phyloP scores from a whole-genome alignment of 495 filamentous ascomycete species.

The Xylaria scruposa region DNA sequence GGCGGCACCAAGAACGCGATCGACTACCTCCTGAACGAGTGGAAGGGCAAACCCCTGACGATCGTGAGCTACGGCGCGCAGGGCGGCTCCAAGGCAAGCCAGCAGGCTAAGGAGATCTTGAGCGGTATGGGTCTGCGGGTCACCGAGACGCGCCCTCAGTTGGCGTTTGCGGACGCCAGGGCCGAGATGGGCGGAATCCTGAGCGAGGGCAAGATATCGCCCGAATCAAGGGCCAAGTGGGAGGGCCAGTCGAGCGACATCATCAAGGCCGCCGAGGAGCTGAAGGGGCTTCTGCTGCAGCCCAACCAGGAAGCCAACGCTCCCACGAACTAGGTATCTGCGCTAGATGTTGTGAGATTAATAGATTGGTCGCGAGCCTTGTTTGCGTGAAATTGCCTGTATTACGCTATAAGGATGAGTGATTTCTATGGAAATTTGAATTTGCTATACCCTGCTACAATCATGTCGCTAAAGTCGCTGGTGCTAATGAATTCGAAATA shows the following conservation, averaged over 20 bases:
- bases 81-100: slow-evolving; percentile 55
- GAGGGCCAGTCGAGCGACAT: slow-evolving; percentile 34
- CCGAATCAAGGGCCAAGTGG: slow-evolving; percentile 38
- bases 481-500: not conserved
- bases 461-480: not conserved
- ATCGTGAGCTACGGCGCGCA: slow-evolving; percentile 63
- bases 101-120: slow-evolving; percentile 43
- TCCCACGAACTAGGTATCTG: slow-evolving; percentile 11
- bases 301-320: slow-evolving; percentile 25
- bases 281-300: slow-evolving; percentile 40
- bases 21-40: slow-evolving; percentile 66
- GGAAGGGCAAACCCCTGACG: slow-evolving; percentile 63
- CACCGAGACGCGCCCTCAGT: slow-evolving; percentile 39
- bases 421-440: not conserved
- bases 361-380: not conserved
- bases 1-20: slow-evolving; percentile 68
- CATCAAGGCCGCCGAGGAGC: slow-evolving; percentile 40
- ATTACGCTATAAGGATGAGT: not conserved
- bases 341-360: not conserved
- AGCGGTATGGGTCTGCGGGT: slow-evolving; percentile 41
- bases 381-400: not conserved
- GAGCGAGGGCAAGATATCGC: slow-evolving; percentile 39
- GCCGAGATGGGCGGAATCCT: slow-evolving; percentile 37
- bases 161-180: slow-evolving; percentile 40
- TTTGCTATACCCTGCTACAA: not conserved